Base-by-base conservation (phyloP, 306 rosid genomes). In the Dalbergia cultrata region DNA sequence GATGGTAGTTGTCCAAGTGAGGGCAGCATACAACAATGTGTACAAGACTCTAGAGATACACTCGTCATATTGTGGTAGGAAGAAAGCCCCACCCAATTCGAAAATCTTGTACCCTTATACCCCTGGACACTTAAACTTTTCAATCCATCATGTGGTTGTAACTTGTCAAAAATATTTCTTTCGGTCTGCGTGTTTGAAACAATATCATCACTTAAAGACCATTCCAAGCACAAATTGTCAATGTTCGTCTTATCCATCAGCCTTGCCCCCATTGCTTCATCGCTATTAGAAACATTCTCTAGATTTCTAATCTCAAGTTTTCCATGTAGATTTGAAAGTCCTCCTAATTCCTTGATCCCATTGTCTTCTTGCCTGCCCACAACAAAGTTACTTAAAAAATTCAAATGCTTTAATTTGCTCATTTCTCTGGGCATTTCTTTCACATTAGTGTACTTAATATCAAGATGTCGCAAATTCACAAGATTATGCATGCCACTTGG, bases 81-180 rank as follows among this genome's bases (percentile, higher is more conserved):
- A n/a, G n/a, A n/a, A n/a, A n/a, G n/a, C n/a, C n/a, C n/a, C n/a
- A n/a, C n/a, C n/a, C n/a, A 73, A 54, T 57, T 11, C 3, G 78
- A 17, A 37, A 39, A 73, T 13, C 9, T 57, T 39, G 66, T 56
- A 4, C 67, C 78, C 13, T 13, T 39, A 4, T 37, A 73, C 5
- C 18, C 5, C 0, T 0, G 0, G 3, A 57, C 54, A 4, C 0
- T 3, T 3, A 81, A 22, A 1, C 0, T 0, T 35, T 73, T 16
- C 1, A 81, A 16, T 14, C 6, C 18, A 18, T 17, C 5, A 39
- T 57, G 41, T 37, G 78, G 78, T 43, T 57, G 41, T 41, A 73
- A 39, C 18, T 31, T 70, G 60, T 6, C 61, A 26, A 73, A 8
- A 12, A 81, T 56, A 8, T 73, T 63, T 31, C 12, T 57, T 72